Percentiles rank a stretch among this genome's conserved stretches.
phyloP scores from a whole-genome alignment of 2,329 filamentous ascomycete genomes.

The Hypoxylon sp. region DNA sequence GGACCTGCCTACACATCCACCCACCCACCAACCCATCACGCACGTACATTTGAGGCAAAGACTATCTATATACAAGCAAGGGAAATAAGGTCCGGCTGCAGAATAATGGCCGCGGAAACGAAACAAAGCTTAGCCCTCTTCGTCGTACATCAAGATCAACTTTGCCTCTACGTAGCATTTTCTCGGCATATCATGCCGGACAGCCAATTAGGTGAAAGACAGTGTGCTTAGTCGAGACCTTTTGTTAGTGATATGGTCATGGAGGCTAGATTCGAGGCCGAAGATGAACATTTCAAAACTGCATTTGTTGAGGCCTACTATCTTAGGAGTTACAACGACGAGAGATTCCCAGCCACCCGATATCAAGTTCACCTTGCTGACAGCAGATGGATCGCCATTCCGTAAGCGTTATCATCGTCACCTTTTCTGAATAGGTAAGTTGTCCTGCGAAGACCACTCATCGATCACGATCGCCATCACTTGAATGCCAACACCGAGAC shows the following conservation, averaged over 20 bases:
- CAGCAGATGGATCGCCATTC: constrained; percentile 21
- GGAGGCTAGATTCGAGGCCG: too few species aligned
- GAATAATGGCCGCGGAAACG: constrained; percentile 26
- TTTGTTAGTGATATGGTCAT: background rate
- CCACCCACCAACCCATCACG: too few species aligned
- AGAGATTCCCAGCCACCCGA: constrained; percentile 34
- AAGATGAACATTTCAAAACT: constrained; percentile 2
- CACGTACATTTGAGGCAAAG: constrained; percentile 9
- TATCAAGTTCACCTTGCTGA: constrained; percentile 15
- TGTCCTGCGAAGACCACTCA: background rate
- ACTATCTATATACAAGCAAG: constrained; percentile 1
- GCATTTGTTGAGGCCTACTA: constrained; percentile 1
- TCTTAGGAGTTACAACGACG: constrained; percentile 10
- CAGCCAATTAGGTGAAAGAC: constrained; percentile 16
- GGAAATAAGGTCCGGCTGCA: constrained; percentile 19
- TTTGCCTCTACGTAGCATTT: constrained; percentile 11
- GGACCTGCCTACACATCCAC: too few species aligned
- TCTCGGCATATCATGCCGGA: constrained; percentile 23
- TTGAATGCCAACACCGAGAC: constrained; percentile 13
- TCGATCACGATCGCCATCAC: constrained; percentile 1
- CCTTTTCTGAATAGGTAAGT: constrained; percentile 7
- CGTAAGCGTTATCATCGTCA: constrained; percentile 14
- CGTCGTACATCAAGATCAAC: constrained; percentile 3
- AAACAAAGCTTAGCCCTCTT: constrained; percentile 29
- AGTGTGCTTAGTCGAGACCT: too few species aligned